Evolutionary conservation across 176 grass and related monocot species (phyloP), one percentile per base, ranked within the genome.

Genomic region (Carex pumila): DNA sequence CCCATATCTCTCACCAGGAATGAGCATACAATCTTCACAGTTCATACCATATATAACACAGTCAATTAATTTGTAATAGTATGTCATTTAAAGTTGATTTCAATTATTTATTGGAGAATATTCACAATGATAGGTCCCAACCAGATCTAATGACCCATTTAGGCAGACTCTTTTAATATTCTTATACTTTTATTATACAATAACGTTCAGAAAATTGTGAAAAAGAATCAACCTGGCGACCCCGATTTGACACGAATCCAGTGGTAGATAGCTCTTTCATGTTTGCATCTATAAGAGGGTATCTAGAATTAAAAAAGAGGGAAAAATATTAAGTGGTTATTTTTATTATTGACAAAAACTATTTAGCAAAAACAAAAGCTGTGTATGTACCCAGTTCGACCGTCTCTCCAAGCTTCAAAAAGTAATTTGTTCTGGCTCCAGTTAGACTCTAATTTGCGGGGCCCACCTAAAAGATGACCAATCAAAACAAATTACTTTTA

Each of bases 1-100:
- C 95, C 95, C 92, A 95, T 95, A 73, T 98, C 95, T 67, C 92
- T 83, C 63, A 98, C 95, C 81, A 98, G 87, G 90, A 98, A 98
- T 73, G 95, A 98, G 65, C 95, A 98, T 29, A 98, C 92, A 78
- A 98, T 95, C 95, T 98, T 39, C 34, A 36, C 3, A 36, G 32
- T 1, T 71, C 65, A 88, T 73, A 31, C 4, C 19, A 76, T 55
- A 76, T 39, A 39, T 39, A 39, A 76, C 49, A 76, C 22, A 76
- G 9, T 13, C 37, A 39, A 39, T 6, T 18, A 52, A 70, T n/a
- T 43, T 41, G 15, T 36, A 52, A 74, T 74, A 14, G 70, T 74
- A 52, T 13, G 10, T 3, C 43, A 52, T 73, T 59, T 72, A 9
- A 18, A 52, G 19, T 50, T 73, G 32, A 41, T 69, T 68, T 41